phyloP scores from a whole-genome alignment of 2,329 filamentous ascomycete species.

The Trichoderma afroharzianum region DNA sequence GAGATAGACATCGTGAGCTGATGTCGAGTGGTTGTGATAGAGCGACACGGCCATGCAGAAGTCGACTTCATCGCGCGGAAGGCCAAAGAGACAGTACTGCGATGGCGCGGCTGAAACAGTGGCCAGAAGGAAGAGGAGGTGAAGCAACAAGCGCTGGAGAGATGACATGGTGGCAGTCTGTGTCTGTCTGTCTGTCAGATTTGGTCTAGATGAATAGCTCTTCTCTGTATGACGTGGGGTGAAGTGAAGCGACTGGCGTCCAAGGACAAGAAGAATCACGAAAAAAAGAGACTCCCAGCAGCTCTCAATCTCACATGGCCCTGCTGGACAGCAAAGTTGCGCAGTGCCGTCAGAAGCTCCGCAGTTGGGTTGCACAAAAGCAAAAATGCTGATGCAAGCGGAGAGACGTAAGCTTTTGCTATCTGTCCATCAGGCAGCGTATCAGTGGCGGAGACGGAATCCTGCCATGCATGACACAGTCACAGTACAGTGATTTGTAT shows the following conservation, averaged over 20 bases:
- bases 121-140: not conserved
- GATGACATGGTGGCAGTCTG: not conserved
- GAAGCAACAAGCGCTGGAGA: not conserved
- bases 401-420: not conserved
- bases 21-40: slow-evolving; percentile 21
- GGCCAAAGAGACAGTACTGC: slow-evolving; percentile 23
- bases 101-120: slow-evolving; percentile 11
- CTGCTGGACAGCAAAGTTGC: not conserved
- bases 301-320: not conserved
- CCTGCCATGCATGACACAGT: not conserved
- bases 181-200: not conserved
- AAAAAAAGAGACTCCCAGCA: not conserved
- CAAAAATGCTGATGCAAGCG: not conserved
- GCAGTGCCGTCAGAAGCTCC: not conserved
- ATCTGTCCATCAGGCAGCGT: not conserved
- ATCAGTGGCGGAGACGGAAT: not conserved
- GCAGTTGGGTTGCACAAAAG: not conserved
- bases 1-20: slow-evolving; percentile 21
- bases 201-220: not conserved
- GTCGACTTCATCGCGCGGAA: slow-evolving; percentile 14
- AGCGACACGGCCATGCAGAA: slow-evolving; percentile 22
- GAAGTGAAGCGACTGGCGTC: not conserved
- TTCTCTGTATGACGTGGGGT: not conserved
- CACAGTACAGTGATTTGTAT: not conserved
- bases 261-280: not conserved